Base-by-base conservation (phyloP, 1,284 basidiomycete genomes). In the Boletus sp. region DNA sequence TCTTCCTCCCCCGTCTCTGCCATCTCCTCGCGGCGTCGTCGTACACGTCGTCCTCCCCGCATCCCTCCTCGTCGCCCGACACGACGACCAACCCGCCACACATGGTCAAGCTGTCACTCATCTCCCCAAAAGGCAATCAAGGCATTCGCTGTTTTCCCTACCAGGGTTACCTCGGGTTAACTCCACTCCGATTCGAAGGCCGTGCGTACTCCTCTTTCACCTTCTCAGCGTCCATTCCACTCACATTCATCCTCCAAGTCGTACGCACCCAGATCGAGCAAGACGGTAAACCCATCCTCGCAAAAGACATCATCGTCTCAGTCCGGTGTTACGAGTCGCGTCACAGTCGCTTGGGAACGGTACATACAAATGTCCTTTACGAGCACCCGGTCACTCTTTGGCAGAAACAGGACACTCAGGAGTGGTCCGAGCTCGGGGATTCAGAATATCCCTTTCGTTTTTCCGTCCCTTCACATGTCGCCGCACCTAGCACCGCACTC, bases 251-350 rank as follows among this genome's bases (percentile, higher is more conserved):
- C 44, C 27, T 22, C 44, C 30, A 60, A 84, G 78, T 82, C 59
- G 81, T 91, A 35, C 73, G 78, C 56, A 87, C 84, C 39, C 77
- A 72, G 53, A 71, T 85, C 50, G 88, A 91, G 58, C 75, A 79
- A 32, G 88, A 91, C 66, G 69, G 72, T 39, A 86, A 82, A 64
- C 74, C 73, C 12, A 68, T 90, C 43, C 75, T 68, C 5, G 81
- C 85, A 53, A 81, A 74, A 54, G 76, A 77, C 38, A 69, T 91
- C 57, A 72, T 76, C 46, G 71, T 91, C 56, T 76, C 83, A 29
- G 75, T 91, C 43, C 76, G 85, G 38, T 91, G 90, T 67, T 88
- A 89, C 63, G 90, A 92, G 69, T 75, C 80, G 30, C 78, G 85
- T 40, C 67, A 82, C 41, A 77, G 78, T 49, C 80, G 78, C 52